A percentile compares a stretch with the other conserved stretches of the same genome.
Conservation (phyloP, 257 asterid species). For the Scutellaria minor region DNA sequence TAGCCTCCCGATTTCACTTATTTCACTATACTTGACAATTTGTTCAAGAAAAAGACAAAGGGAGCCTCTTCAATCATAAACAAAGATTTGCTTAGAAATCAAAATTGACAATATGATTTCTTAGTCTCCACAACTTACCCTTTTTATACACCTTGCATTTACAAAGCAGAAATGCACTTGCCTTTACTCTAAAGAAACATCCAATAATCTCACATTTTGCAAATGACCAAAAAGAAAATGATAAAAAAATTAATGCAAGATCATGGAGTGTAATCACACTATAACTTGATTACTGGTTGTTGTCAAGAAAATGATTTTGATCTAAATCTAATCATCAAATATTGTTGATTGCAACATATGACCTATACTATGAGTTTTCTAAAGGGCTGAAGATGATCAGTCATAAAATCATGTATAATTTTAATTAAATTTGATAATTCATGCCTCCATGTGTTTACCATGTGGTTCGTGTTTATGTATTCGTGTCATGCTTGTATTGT, state of each 20-base stretch:
- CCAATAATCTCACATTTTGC: constrained; percentile 2
- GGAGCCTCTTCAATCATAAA: too few species aligned
- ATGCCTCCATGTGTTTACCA: too few species aligned
- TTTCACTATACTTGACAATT: too few species aligned
- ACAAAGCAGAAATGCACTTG: constrained; percentile 31
- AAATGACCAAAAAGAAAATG: background rate
- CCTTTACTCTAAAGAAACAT: constrained; percentile 49
- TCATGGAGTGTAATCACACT: constrained; percentile 9
- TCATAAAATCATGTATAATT: background rate
- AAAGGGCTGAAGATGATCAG: background rate
- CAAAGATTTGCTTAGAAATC: background rate
- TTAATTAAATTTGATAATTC: too few species aligned
- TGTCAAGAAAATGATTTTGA: constrained; percentile 22
- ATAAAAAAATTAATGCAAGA: constrained; percentile 24
- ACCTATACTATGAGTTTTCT: constrained; percentile 35
- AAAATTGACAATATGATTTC: constrained; percentile 27
- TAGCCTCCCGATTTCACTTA: too few species aligned
- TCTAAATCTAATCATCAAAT: constrained; percentile 19
- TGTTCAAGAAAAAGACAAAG: too few species aligned
- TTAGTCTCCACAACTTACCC: constrained; percentile 15
- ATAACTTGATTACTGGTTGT: constrained; percentile 7
- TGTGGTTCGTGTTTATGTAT: too few species aligned
- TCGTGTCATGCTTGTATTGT: background rate
- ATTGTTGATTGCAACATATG: constrained; percentile 38
- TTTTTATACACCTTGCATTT: constrained; percentile 12